Evolutionary conservation across 768 basidiomycete genomes (phyloP).

Genomic region (Mycena epipterygia): DNA sequence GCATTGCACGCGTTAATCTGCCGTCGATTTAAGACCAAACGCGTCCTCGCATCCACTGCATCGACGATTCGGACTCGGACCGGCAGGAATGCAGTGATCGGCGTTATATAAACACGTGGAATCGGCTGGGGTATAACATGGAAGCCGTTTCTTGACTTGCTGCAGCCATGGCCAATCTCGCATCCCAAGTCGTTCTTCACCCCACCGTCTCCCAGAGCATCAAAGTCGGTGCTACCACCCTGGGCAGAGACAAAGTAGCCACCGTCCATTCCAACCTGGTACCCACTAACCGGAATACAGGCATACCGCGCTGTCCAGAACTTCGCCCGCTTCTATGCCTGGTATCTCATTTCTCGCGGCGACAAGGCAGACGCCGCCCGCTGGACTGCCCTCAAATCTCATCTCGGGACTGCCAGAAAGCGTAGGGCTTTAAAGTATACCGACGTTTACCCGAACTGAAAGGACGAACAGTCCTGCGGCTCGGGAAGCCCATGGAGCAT

Average conservation of each 20-base stretch:
- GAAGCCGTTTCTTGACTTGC: too few species aligned
- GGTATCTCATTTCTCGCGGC: constrained; percentile 80
- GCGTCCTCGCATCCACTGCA: too few species aligned
- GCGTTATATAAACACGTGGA: constrained; percentile 11
- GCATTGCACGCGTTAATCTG: background rate
- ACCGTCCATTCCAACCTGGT: constrained; percentile 3
- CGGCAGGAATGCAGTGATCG: background rate
- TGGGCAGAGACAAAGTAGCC: constrained; percentile 91
- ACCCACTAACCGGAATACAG: constrained; percentile 53
- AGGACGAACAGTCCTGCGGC: constrained; percentile 78
- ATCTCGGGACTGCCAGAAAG: constrained; percentile 89
- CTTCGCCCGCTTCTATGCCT: constrained; percentile 89
- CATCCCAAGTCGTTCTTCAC: constrained; percentile 88
- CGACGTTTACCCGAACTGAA: background rate
- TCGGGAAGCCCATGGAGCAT: constrained; percentile 96
- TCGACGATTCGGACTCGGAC: background rate
- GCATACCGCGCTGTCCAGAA: constrained; percentile 93
- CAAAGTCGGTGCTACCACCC: constrained; percentile 83
- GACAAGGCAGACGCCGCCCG: constrained; percentile 77
- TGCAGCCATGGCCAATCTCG: constrained; percentile 60
- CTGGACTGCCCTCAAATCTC: constrained; percentile 88
- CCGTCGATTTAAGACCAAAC: background rate
- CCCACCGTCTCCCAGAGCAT: constrained; percentile 82
- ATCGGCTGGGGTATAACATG: too few species aligned
- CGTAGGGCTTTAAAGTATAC: constrained; percentile 61